A percentile compares a stretch with the other conserved stretches of the same genome.
Evolutionary conservation across 2,329 filamentous ascomycete genomes (phyloP).

Genomic region (Nothophoma quercina): DNA sequence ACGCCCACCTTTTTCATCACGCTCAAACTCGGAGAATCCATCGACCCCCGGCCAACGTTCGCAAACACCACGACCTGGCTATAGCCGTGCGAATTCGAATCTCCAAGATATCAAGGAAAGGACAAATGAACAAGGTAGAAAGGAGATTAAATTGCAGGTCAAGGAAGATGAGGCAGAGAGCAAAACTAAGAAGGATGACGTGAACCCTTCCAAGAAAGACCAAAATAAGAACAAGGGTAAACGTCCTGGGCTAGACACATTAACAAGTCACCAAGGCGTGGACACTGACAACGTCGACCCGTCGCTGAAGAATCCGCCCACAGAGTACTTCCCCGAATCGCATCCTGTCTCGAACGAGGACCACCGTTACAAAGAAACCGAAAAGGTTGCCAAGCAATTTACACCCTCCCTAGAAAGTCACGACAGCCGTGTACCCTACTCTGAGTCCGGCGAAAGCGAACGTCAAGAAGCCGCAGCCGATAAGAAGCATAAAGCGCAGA

Average conservation of each 20-base stretch:
- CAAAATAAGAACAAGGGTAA: neutral
- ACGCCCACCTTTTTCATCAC: constrained; percentile 34
- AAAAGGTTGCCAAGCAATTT: constrained; percentile 23
- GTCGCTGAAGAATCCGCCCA: constrained; percentile 43
- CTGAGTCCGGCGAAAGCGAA: constrained; percentile 34
- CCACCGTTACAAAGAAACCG: constrained; percentile 34
- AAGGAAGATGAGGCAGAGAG: neutral
- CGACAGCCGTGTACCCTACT: constrained; percentile 13
- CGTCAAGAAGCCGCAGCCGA: constrained; percentile 31
- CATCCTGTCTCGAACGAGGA: constrained; percentile 34
- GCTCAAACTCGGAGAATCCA: constrained; percentile 34
- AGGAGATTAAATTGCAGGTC: constrained; percentile 13
- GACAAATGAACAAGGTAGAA: constrained; percentile 17
- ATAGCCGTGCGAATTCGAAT: constrained; percentile 38
- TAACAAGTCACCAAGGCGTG: constrained; percentile 30
- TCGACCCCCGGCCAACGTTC: constrained; percentile 16
- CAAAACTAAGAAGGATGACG: neutral
- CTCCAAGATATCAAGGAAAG: constrained; percentile 36
- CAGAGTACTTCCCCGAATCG: constrained; percentile 37
- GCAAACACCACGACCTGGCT: constrained; percentile 34
- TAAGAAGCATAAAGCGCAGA: constrained; percentile 30
- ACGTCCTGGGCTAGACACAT: constrained; percentile 11
- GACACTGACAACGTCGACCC: constrained; percentile 24
- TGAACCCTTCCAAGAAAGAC: too few species aligned
- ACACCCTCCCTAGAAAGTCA: constrained; percentile 4